Evolutionary conservation across 371 early-diverging fungal genomes (phyloP), one percentile per base, ranked within the genome.

Genomic region (Mucor piriformis): DNA sequence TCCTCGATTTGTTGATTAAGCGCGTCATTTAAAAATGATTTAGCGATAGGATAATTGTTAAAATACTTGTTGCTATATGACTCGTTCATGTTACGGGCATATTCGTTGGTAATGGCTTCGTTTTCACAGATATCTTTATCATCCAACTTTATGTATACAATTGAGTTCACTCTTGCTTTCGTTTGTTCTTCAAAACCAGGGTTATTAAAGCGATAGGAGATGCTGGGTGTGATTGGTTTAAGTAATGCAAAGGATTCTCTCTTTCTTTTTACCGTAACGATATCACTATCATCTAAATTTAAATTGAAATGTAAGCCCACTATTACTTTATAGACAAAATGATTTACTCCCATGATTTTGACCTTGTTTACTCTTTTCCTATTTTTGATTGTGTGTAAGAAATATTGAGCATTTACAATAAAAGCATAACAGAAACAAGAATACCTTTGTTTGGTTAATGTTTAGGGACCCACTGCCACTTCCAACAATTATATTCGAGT

Each of bases 41-140:
- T n/a, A 12, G 48, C 54, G 23, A 23, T 20, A 15, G 61, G 61
- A 54, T 40, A 42, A 23, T 8, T 29, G n/a, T 61, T 29, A 3
- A 54, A 29, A 38, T 50, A 54, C 12, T 47, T 48, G 8, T 53
- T 47, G 24, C 10, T 35, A 18, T 37, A 27, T 47, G 38, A 46
- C 27, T 54, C 40, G 10, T 6, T 38, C 6, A 29, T 35, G 38
- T 53, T 38, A 11, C 32, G 12, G 5, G 18, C 47, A 38, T 54
- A 60, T 47, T 60, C 49, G 2, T 48, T 38, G 10, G 38, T 38
- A 20, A 37, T 32, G 13, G 27, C 40, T 33, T 47, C 48, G 21
- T 54, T 44, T 51, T 59, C 24, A 25, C 47, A 27, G 27, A 38
- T 38, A 37, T 46, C 24, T 0, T 52, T 27, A 24, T 53, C 29